These are phyloP conservation scores for Pichiaceae sp. DNA, from an alignment of 1,139 yeast species.

Conservation along the genomic window DNA sequence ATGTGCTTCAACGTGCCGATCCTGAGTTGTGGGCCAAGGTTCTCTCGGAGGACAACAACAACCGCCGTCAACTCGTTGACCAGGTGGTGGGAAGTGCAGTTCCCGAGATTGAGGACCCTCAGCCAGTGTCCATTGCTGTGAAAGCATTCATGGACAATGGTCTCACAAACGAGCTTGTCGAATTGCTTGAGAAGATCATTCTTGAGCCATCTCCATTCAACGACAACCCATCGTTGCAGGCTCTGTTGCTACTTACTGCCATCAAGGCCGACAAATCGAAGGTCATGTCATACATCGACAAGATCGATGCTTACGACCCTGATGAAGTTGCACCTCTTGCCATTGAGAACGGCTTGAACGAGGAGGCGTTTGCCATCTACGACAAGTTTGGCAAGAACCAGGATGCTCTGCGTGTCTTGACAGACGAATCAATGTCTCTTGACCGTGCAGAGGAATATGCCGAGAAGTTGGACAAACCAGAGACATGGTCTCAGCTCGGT, in stretches of 20 bases:
- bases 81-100: conserved; percentile 95
- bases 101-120: conserved; percentile 92
- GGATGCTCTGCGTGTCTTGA: conserved; percentile 84
- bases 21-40: conserved; percentile 75
- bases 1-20: conserved; percentile 80
- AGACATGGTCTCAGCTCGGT: conserved; percentile 93
- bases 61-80: conserved; percentile 86
- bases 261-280: conserved; percentile 89
- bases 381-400: conserved; percentile 71
- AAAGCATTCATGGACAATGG: conserved; percentile 97
- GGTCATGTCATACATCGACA: conserved; percentile 78
- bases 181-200: conserved; percentile 88
- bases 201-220: conserved; percentile 95
- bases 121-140: conserved; percentile 91
- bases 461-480: conserved; percentile 78
- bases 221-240: conserved; percentile 92
- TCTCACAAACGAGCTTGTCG: conserved; percentile 86
- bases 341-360: conserved; percentile 78
- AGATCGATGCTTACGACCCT: conserved; percentile 85
- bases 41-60: conserved; percentile 63
- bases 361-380: conserved; percentile 93
- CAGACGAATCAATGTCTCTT: conserved; percentile 86
- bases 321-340: conserved; percentile 90
- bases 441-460: conserved; percentile 95
- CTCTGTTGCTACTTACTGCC: conserved; percentile 84